Evolutionary conservation across 2,329 filamentous ascomycete species (phyloP).

Genomic region (Penicillium capsulatum): DNA sequence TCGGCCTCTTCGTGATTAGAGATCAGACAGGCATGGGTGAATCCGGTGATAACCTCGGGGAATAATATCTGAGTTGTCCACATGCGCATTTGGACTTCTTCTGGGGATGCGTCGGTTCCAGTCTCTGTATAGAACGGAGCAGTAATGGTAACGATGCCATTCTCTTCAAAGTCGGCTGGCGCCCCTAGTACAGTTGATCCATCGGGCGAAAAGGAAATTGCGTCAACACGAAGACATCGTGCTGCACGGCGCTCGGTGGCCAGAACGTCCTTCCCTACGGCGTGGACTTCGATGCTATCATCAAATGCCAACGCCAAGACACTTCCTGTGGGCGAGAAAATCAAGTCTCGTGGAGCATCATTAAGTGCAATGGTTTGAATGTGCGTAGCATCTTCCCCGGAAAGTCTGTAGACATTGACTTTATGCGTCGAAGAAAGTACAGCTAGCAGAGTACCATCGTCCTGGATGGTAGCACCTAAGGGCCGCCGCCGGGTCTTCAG

Average conservation of each 20-base stretch:
- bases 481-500: slow-evolving; percentile 75
- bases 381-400: slow-evolving; percentile 60
- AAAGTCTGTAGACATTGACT: slow-evolving; percentile 78
- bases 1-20: slow-evolving; percentile 51
- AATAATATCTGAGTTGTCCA: slow-evolving; percentile 86
- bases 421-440: slow-evolving; percentile 79
- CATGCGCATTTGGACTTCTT: slow-evolving; percentile 65
- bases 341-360: slow-evolving; percentile 71
- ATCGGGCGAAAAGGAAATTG: slow-evolving; percentile 70
- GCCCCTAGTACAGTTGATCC: slow-evolving; percentile 75
- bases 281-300: slow-evolving; percentile 82
- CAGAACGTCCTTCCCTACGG: slow-evolving; percentile 61
- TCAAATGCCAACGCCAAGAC: slow-evolving; percentile 82
- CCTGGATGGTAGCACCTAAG: slow-evolving; percentile 70
- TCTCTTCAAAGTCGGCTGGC: slow-evolving; percentile 60
- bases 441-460: slow-evolving; percentile 70
- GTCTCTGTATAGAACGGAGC: slow-evolving; percentile 69
- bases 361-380: slow-evolving; percentile 73
- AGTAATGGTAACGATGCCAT: slow-evolving; percentile 70
- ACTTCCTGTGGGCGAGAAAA: slow-evolving; percentile 73
- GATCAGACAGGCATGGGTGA: slow-evolving; percentile 70
- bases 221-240: slow-evolving; percentile 72
- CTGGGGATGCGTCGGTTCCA: slow-evolving; percentile 47
- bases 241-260: slow-evolving; percentile 68
- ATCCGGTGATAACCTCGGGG: slow-evolving; percentile 73